A percentile compares a stretch with the other conserved stretches of the same genome.
Evolutionary conservation across 108 stramenopile species (phyloP).

Genomic region (Cyclotella distinguenda): DNA sequence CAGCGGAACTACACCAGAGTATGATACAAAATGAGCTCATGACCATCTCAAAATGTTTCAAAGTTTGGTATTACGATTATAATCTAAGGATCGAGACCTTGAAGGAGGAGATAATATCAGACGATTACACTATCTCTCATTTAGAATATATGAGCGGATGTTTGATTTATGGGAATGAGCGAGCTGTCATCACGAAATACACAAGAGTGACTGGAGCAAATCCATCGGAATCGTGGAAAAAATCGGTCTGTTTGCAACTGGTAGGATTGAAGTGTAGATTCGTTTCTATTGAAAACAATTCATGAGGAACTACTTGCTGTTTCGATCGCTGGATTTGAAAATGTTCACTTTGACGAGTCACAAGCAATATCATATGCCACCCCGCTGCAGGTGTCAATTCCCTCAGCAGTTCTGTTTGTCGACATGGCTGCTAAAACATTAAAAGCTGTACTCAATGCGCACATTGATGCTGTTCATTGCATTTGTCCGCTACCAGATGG

Average conservation of each 20-base stretch:
- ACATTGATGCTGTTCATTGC: conserved; percentile 45
- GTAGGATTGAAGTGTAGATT: conserved; percentile 11
- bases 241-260: conserved; percentile 7
- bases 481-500: conserved; percentile 53
- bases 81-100: conserved; percentile 6
- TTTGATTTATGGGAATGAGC: conserved; percentile 31
- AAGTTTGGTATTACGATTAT: conserved; percentile 31
- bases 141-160: conserved; percentile 4
- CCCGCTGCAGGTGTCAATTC: conserved; percentile 6
- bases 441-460: conserved; percentile 33
- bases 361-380: conserved; percentile 6
- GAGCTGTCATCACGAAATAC: conserved; percentile 26
- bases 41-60: conserved; percentile 21
- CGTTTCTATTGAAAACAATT: conserved; percentile 32
- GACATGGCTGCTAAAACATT: conserved; percentile 1
- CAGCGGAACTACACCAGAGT: conserved; percentile 39
- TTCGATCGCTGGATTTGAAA: conserved; percentile 9
- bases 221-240: neutral
- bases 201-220: neutral
- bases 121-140: conserved; percentile 20
- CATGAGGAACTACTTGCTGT: conserved; percentile 34
- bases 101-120: conserved; percentile 5
- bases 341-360: neutral
- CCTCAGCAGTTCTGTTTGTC: conserved; percentile 34
- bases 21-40: conserved; percentile 27